These are phyloP conservation scores for Neospermospora avenae DNA, from an alignment of 2,329 filamentous ascomycete genomes.

Conservation along the genomic window DNA sequence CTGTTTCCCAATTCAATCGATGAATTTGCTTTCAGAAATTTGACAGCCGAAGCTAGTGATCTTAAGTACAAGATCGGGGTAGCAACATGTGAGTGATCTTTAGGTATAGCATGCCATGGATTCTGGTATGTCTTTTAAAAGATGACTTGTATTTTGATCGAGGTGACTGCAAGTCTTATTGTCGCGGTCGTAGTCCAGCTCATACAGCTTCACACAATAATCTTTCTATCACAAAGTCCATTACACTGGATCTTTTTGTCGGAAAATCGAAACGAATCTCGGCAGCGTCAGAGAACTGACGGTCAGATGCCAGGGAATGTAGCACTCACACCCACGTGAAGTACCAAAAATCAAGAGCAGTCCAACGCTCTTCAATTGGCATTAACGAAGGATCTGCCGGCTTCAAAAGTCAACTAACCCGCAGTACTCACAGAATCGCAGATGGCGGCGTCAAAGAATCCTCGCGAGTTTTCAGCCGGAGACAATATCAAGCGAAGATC, in stretches of 20 bases:
- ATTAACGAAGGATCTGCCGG: not conserved
- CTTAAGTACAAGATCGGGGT: slow-evolving; percentile 16
- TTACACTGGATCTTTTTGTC: slow-evolving; percentile 13
- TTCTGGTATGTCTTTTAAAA: slow-evolving; percentile 14
- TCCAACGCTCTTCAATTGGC: slow-evolving; percentile 17
- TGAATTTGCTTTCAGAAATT: slow-evolving; percentile 6
- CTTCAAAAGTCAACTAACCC: not conserved
- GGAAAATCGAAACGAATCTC: slow-evolving; percentile 17
- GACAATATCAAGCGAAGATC: slow-evolving; percentile 20
- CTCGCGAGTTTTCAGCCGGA: not conserved
- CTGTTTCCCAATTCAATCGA: slow-evolving; percentile 5
- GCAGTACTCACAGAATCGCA: not conserved
- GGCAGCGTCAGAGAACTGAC: not conserved
- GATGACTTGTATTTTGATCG: slow-evolving; percentile 16
- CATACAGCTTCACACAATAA: slow-evolving; percentile 15
- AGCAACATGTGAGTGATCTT: not conserved
- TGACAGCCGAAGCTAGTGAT: slow-evolving; percentile 13
- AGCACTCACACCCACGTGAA: slow-evolving; percentile 16
- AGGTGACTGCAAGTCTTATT: slow-evolving; percentile 11
- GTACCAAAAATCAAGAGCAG: slow-evolving; percentile 20
- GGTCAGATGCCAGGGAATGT: not conserved
- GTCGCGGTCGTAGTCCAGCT: not conserved
- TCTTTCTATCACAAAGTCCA: slow-evolving; percentile 21
- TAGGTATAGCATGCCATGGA: slow-evolving; percentile 13
- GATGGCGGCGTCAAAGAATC: slow-evolving; percentile 3